Evolutionary conservation across 1,139 yeast species (phyloP).

Genomic region (Geotrichum phurueaensis): DNA sequence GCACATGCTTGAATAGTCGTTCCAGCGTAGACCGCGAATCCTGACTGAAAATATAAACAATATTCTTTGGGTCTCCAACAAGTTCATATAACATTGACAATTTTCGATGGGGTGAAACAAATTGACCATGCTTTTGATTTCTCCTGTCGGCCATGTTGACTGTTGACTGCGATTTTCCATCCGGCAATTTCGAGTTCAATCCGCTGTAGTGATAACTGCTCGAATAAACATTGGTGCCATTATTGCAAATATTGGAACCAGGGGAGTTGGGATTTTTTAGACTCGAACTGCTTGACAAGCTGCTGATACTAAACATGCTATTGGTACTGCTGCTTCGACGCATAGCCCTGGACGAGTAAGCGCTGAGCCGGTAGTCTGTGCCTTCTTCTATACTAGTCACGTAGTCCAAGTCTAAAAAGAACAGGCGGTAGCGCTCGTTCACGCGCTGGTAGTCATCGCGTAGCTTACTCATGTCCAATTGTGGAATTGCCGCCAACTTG

Average conservation of each 20-base stretch:
- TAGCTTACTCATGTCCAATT: conserved; percentile 25
- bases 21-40: conserved; percentile 60
- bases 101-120: conserved; percentile 33
- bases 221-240: not conserved
- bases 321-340: conserved; percentile 8
- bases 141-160: conserved; percentile 11
- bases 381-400: conserved; percentile 1
- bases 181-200: not conserved
- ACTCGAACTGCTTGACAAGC: conserved; percentile 6
- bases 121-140: conserved; percentile 16
- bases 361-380: not conserved
- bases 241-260: not conserved
- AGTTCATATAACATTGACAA: conserved; percentile 41
- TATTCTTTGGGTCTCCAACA: conserved; percentile 49
- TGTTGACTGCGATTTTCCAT: not conserved
- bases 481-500: conserved; percentile 32
- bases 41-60: conserved; percentile 66
- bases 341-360: not conserved
- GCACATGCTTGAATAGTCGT: conserved; percentile 58
- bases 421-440: conserved; percentile 27
- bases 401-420: conserved; percentile 33
- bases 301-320: conserved; percentile 6
- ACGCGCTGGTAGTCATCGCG: conserved; percentile 24
- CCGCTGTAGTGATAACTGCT: not conserved
- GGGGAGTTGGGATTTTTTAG: not conserved